phyloP scores from a whole-genome alignment of 352 stramenopile species.

The Phytophthora constricta region DNA sequence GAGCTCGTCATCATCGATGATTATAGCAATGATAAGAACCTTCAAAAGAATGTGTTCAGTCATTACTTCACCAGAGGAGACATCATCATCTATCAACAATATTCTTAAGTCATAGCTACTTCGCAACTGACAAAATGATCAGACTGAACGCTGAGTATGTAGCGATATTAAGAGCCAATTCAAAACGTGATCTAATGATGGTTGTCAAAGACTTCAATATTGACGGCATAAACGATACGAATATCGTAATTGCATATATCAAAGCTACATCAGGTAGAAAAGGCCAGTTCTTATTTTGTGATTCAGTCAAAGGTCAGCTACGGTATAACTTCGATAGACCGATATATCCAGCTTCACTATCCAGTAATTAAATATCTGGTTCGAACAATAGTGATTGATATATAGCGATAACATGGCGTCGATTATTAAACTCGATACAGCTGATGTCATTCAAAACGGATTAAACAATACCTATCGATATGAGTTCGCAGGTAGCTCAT shows the following conservation, averaged over 20 bases:
- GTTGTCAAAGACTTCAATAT: slow-evolving; percentile 3
- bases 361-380: too few species aligned
- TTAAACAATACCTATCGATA: neutral
- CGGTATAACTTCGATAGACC: neutral
- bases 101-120: neutral
- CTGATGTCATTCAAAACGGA: neutral
- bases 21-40: slow-evolving; percentile 7
- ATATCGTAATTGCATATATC: neutral
- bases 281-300: neutral
- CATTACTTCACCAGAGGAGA: neutral
- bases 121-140: slow-evolving; percentile 7
- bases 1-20: slow-evolving; percentile 26
- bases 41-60: slow-evolving; percentile 9
- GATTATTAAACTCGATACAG: neutral
- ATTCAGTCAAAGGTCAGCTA: neutral
- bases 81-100: neutral
- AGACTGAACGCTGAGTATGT: neutral
- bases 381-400: too few species aligned
- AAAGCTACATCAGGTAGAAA: neutral
- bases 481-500: neutral
- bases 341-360: neutral
- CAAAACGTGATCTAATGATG: neutral
- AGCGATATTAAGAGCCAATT: neutral
- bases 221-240: neutral
- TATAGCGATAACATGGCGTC: too few species aligned